A percentile compares a stretch with the other conserved stretches of the same genome.
Conservation (phyloP, 805 yeast species). For the Saccharomyces cerevisiae region DNA sequence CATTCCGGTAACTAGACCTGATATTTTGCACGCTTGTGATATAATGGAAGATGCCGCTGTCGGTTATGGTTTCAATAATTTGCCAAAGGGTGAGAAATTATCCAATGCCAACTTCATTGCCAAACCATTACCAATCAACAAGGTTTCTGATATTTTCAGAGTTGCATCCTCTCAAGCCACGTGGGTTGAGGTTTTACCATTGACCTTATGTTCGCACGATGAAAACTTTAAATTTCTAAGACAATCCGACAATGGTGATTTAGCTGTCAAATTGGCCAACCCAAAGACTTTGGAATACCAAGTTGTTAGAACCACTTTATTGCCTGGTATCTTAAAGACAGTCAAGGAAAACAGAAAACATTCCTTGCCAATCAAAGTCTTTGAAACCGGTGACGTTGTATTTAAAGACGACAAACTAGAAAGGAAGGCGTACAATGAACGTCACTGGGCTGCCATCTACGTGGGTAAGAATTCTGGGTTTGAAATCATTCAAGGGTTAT, state of each 20-base stretch:
- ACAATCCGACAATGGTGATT: constrained; percentile 59
- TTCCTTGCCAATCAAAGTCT: constrained; percentile 86
- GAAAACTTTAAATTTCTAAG: constrained; percentile 89
- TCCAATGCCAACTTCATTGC: constrained; percentile 72
- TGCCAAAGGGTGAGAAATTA: constrained; percentile 70
- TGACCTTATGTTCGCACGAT: constrained; percentile 91
- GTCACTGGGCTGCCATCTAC: constrained; percentile 89
- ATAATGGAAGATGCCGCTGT: constrained; percentile 98
- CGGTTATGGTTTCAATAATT: constrained; percentile 88
- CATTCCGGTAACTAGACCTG: constrained; percentile 93
- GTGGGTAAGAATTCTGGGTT: constrained; percentile 95
- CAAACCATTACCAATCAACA: constrained; percentile 83
- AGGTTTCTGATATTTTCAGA: constrained; percentile 84
- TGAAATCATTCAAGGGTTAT: constrained; percentile 86
- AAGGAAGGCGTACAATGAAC: constrained; percentile 84
- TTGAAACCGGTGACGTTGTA: constrained; percentile 92
- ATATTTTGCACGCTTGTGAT: constrained; percentile 93
- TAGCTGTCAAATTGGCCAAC: constrained; percentile 84
- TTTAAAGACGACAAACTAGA: constrained; percentile 72
- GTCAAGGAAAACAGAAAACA: constrained; percentile 94
- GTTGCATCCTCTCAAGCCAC: constrained; percentile 88
- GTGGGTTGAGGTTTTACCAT: constrained; percentile 92
- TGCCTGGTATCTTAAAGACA: constrained; percentile 93
- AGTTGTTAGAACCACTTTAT: constrained; percentile 89
- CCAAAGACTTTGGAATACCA: constrained; percentile 96